Evolutionary conservation across 2,329 filamentous ascomycete genomes (phyloP), one percentile per base, ranked within the genome.

Genomic region (Arthrinium puccinioides): DNA sequence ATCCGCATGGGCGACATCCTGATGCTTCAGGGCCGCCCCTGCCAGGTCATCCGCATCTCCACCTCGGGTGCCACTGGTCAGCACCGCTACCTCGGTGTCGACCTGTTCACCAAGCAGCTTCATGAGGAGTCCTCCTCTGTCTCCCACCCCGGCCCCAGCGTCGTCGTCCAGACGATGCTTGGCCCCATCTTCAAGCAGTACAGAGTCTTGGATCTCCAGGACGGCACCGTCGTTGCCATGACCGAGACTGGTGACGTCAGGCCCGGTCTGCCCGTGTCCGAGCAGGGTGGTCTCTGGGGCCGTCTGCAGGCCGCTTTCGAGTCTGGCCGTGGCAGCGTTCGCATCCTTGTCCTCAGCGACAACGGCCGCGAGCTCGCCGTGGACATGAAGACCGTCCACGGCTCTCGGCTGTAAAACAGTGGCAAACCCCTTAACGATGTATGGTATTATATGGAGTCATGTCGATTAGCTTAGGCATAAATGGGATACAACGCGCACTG

Each of bases 121-220:
- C 88, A 97, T 62, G 92, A 98, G 74, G 92, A 98, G 83, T 95
- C 87, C 40, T 90, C 84, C 57, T 96, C 95, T 72, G 82, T 97
- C 72, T 89, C 87, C 70, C 94, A 94, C 84, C 92, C 92, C 49
- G 87, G 85, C 51, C 90, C 90, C 54, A 95, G 87, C 54, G 92
- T 98, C 44, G 81, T 97, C 48, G 90, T 98, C 58, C 92, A 98
- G 84, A 97, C 90, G 73, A 97, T 98, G 88, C 85, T 94, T 52
- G 92, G 90, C 56, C 92, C 92, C 48, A 82, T 97, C 73, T 96
- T 97, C 87, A 97, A 97, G 87, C 92, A 97, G 79, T 98, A 98
- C 84, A 89, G 92, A 60, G 90, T 98, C 62, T 84, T 98, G 46
- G 92, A 98, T 74, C 84, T 98, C 66, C 82, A 88, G 66, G 86